Conservation (phyloP, 2,329 filamentous ascomycete species). For the Ciborinia camelliae region DNA sequence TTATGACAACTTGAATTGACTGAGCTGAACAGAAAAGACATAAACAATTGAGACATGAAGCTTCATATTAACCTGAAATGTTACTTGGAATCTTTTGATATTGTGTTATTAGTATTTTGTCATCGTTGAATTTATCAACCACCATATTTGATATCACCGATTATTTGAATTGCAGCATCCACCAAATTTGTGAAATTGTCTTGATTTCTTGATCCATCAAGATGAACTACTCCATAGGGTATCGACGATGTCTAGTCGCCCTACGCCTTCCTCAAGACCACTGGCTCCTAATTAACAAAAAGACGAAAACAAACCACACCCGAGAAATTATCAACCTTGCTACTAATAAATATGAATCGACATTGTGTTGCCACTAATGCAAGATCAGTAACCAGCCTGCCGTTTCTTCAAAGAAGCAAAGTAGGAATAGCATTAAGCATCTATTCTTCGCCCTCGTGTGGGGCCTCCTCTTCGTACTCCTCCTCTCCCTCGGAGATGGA, state of each 20-base stretch:
- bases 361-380: constrained; percentile 28
- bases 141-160: not conserved
- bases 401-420: constrained; percentile 23
- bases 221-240: constrained; percentile 29
- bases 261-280: constrained; percentile 28
- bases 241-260: constrained; percentile 30
- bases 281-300: constrained; percentile 28
- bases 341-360: constrained; percentile 27
- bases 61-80: not conserved
- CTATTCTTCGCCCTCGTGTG: constrained; percentile 64
- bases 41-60: not conserved
- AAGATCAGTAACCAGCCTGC: constrained; percentile 22
- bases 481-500: constrained; percentile 96
- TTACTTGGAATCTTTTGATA: not conserved
- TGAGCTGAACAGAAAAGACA: not conserved
- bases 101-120: not conserved
- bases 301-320: constrained; percentile 20
- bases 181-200: constrained; percentile 20
- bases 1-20: not conserved
- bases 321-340: constrained; percentile 31
- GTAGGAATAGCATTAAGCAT: constrained; percentile 20
- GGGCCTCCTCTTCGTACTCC: constrained; percentile 79
- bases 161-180: not conserved
- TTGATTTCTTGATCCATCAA: constrained; percentile 33
- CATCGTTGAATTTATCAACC: not conserved